Conservation (phyloP, 768 basidiomycete genomes). For the Rhodosporidiobolus odoratus region DNA sequence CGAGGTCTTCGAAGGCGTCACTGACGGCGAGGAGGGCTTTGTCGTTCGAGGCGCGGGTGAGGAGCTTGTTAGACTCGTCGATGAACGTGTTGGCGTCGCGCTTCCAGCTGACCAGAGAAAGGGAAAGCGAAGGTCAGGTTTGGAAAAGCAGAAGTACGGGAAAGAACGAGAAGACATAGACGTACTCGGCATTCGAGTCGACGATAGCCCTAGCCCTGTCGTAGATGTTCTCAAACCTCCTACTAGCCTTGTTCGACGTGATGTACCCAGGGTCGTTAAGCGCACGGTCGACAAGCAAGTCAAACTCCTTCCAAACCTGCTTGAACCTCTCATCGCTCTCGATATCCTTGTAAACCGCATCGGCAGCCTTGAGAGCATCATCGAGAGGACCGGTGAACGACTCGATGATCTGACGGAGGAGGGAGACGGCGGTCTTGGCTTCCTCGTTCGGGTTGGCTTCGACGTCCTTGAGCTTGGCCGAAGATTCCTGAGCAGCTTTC, state of each 20-base stretch:
- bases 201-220: conserved; percentile 48
- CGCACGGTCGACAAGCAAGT: conserved; percentile 45
- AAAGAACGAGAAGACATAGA: no score
- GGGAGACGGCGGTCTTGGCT: conserved; percentile 46
- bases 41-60: conserved; percentile 43
- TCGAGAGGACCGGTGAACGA: conserved; percentile 46
- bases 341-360: conserved; percentile 46
- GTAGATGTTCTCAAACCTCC: conserved; percentile 47
- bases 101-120: conserved; percentile 27
- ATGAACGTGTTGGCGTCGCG: conserved; percentile 45
- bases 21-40: conserved; percentile 45
- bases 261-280: conserved; percentile 49
- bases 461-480: conserved; percentile 39
- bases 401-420: conserved; percentile 49
- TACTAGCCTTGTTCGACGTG: conserved; percentile 46
- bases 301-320: conserved; percentile 45
- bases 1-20: conserved; percentile 47
- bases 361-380: conserved; percentile 43
- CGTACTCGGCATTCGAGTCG: conserved; percentile 43
- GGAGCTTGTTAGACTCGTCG: conserved; percentile 40
- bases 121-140: not conserved
- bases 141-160: no score
- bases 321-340: conserved; percentile 46
- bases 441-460: conserved; percentile 45
- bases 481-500: conserved; percentile 37